These are phyloP conservation scores for Sinapis alba DNA, from an alignment of 441 rosid genomes.

Conservation along the genomic window DNA sequence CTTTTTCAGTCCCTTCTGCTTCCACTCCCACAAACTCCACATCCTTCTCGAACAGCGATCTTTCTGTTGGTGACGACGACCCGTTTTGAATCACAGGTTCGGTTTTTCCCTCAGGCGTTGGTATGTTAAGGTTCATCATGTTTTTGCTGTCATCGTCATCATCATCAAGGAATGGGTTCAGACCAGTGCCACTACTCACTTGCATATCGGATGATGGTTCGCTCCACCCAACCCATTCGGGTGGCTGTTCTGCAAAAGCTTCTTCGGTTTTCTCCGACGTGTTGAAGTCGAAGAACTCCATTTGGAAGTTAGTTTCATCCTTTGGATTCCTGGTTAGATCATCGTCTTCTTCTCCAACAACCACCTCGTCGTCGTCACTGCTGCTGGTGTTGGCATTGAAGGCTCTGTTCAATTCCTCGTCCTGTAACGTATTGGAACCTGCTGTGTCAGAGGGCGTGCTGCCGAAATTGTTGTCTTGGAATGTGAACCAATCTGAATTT, in stretches of 20 bases:
- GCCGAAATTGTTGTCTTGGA: constrained; percentile 74
- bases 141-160: constrained; percentile 46
- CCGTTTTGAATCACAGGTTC: constrained; percentile 60
- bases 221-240: constrained; percentile 93
- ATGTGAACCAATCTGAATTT: constrained; percentile 97
- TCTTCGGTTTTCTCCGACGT: constrained; percentile 55
- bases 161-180: constrained; percentile 77
- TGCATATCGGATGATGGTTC: constrained; percentile 59
- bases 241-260: constrained; percentile 65
- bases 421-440: constrained; percentile 69
- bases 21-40: constrained; percentile 97
- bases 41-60: constrained; percentile 88
- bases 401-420: constrained; percentile 51
- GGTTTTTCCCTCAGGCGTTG: constrained; percentile 42
- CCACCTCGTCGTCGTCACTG: constrained; percentile 91
- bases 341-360: constrained; percentile 91
- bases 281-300: constrained; percentile 68
- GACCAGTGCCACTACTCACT: constrained; percentile 52
- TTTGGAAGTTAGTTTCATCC: constrained; percentile 37
- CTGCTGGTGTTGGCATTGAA: constrained; percentile 64
- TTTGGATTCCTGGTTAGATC: constrained; percentile 38
- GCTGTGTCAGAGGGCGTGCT: constrained; percentile 56
- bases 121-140: constrained; percentile 44
- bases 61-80: constrained; percentile 52
- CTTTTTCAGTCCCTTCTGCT: constrained; percentile 84